Evolutionary conservation across 768 basidiomycete genomes (phyloP), one percentile per base, ranked within the genome.

Genomic region (Podaxis sp.): DNA sequence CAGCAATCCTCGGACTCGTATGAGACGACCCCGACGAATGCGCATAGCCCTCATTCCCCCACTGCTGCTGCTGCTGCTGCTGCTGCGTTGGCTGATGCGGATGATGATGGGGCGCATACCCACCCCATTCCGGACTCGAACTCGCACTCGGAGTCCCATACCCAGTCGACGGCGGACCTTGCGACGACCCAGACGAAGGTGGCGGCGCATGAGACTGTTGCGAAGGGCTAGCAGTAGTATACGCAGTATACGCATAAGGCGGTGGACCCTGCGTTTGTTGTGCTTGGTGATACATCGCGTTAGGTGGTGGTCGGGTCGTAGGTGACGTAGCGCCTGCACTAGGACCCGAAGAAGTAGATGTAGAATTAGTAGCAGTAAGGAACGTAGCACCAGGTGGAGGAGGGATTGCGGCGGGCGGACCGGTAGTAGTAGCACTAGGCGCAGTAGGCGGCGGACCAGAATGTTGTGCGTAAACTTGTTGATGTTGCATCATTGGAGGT

Each of bases 141-240:
- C 56, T 56, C 24, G 62, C 46, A 28, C 58, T 64, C 19, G 63
- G 49, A 1, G 64, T 46, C 12, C 56, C 68, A 52, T 67, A 68
- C n/a, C 61, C 68, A 5, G 67, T 65, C 17, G 67, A 61, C 30
- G 69, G 64, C 44, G 33, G 69, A 69, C 72, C 72, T 67, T 15
- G 66, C 1, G 42, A 49, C 19, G 64, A 24, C 55, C 52, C 9
- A 60, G 66, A 33, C 64, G 68, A 68, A 54, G 64, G 69, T 28
- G 70, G 70, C 26, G 66, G 63, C 24, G 63, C 69, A 63, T 76
- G 44, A n/a, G 44, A 42, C 17, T 42, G 76, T 22, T 65, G 61
- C 26, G 68, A 66, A 52, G 68, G 68, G 28, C 68, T 68, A 28
- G 69, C 68, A 6, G 68, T 68, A 24, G 65, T 63, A 46, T 67